Evolutionary conservation across 1,139 yeast genomes (phyloP), one percentile per base, ranked within the genome.

Genomic region (Yamadazyma taylorii): DNA sequence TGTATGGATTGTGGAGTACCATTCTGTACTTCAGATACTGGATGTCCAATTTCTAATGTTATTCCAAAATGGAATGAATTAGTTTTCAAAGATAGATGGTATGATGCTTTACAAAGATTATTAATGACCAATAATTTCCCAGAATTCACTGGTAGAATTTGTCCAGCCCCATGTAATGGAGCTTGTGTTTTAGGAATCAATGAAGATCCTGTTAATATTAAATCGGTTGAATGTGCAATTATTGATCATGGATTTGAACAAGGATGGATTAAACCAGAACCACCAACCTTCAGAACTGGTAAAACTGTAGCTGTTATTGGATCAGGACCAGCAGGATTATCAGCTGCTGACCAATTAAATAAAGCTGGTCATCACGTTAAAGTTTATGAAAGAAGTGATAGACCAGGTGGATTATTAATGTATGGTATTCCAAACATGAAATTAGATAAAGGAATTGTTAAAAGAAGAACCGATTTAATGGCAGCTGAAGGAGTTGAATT

Each of bases 1-100:
- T 92, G 98, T 77, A 92, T 92, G 96, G 98, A 92, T 67, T 92
- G 98, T 73, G 98, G 98, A 71, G 95, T 92, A 54, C 98, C 98
- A 43, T 92, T 90, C 79, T 92, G 98, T 73, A 95, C 94, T 58
- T 85, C 96, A 30, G 97, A 92, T 63, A 85, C 96, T 34, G 98
- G 98, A 45, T 92, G 98, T 70, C 98, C 98, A 42, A 85, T 92
- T 51, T 89, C 97, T 42, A 92, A 92, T 65, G 82, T 90, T 52
- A 92, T 92, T 71, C 98, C 98, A 49, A 90, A 90, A 67, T 92
- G 97, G 94, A 92, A 92, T 61, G 97, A 90, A 61, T 78, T 92
- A 53, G 96, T 92, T 24, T 92, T 89, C 79, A 80, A 89, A 64
- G 94, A 89, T 64, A 83, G 92, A 61, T 92, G 97, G 97, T 82